Evolutionary conservation across 495 filamentous ascomycete species (phyloP).

Genomic region (Astrothelium macrocarpum): DNA sequence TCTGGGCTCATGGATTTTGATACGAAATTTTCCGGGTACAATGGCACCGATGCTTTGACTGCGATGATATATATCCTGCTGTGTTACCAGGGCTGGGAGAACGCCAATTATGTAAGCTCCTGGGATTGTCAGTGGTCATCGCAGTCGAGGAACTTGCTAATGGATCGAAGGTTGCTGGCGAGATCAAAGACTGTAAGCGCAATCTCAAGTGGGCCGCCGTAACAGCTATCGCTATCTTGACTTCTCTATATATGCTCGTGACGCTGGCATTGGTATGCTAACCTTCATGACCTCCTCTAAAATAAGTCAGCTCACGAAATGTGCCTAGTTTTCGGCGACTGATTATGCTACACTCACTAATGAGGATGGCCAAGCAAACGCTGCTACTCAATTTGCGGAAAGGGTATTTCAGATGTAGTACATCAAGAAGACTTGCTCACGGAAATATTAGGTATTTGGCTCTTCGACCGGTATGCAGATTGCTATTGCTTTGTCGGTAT

Average conservation of each 20-base stretch:
- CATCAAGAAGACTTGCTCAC: not conserved
- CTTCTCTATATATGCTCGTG: constrained; percentile 10
- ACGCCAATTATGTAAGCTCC: constrained; percentile 13
- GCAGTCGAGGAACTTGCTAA: not conserved
- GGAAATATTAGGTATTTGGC: not conserved
- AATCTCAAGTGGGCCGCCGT: constrained; percentile 10
- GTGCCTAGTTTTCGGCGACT: not conserved
- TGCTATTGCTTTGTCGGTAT: not conserved
- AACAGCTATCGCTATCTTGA: constrained; percentile 3
- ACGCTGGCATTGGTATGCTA: constrained; percentile 26
- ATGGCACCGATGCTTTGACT: not conserved
- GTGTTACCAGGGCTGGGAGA: constrained; percentile 15
- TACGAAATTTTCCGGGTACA: constrained; percentile 6
- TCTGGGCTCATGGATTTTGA: not conserved
- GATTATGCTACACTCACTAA: not conserved
- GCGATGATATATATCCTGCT: constrained; percentile 9
- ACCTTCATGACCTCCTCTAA: not conserved
- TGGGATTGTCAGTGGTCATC: not conserved
- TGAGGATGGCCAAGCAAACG: not conserved
- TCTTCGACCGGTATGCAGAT: not conserved
- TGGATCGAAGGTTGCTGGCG: not conserved
- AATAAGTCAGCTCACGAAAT: not conserved
- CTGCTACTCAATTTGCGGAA: not conserved
- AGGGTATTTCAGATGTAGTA: not conserved
- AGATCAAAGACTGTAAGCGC: constrained; percentile 1